phyloP scores from a whole-genome alignment of 1,139 yeast species.

The Taphrina deformans region DNA sequence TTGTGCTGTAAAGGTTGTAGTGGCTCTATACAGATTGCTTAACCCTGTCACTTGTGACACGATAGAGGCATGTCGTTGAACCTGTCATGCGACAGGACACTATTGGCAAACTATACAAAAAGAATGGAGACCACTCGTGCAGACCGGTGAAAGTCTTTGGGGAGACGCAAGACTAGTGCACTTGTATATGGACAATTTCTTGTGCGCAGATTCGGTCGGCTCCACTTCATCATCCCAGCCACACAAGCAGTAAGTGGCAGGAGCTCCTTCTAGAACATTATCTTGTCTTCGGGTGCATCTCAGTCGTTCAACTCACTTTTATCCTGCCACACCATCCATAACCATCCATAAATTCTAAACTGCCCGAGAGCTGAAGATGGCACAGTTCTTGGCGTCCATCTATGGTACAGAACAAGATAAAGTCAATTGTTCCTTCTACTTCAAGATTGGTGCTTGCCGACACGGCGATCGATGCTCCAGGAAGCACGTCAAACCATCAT shows the following conservation, averaged over 20 bases:
- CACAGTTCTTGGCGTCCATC: constrained; percentile 46
- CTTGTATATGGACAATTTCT: too few relatives aligned
- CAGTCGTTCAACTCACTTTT: background rate
- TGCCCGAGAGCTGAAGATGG: too few relatives aligned
- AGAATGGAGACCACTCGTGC: too few relatives aligned
- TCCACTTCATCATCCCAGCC: background rate
- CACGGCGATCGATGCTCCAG: constrained; percentile 90
- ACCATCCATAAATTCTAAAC: too few relatives aligned
- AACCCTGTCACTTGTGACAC: too few relatives aligned
- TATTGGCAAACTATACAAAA: too few relatives aligned
- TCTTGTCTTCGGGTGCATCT: background rate
- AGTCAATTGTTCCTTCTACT: constrained; percentile 58
- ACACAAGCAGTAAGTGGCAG: background rate
- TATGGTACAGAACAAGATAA: constrained; percentile 52
- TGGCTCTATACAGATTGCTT: too few relatives aligned
- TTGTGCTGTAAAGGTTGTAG: background rate
- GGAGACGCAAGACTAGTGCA: too few relatives aligned
- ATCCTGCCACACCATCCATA: background rate
- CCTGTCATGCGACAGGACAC: too few relatives aligned
- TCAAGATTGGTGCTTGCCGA: constrained; percentile 87
- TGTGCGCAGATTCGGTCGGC: background rate
- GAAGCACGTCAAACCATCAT: constrained; percentile 68
- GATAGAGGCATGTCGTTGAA: too few relatives aligned
- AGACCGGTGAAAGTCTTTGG: too few relatives aligned
- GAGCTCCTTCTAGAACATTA: constrained; percentile 8